Evolutionary conservation across 768 basidiomycete genomes (phyloP).

Genomic region (Phlegmacium glaucopus): DNA sequence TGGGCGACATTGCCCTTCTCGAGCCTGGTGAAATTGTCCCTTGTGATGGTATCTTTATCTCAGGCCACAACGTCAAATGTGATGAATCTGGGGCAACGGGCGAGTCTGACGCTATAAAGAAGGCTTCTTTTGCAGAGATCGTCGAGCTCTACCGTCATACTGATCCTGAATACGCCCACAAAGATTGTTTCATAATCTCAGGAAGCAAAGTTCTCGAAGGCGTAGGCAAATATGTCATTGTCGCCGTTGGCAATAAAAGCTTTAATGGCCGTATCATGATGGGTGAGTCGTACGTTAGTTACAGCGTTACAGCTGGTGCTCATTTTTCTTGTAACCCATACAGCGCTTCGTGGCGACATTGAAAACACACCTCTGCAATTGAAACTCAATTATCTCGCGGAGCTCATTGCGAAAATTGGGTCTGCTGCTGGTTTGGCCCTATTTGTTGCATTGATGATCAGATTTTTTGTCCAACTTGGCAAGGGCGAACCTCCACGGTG

Average conservation of each 20-base stretch:
- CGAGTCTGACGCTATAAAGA: conserved; percentile 94
- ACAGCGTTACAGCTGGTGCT: neutral
- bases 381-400: conserved; percentile 92
- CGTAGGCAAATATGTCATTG: conserved; percentile 88
- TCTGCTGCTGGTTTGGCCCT: conserved; percentile 77
- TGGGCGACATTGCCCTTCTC: conserved; percentile 87
- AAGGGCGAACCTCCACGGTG: conserved; percentile 55
- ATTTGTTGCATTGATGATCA: conserved; percentile 84
- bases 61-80: conserved; percentile 91
- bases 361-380: conserved; percentile 92
- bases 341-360: conserved; percentile 81
- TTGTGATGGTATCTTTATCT: conserved; percentile 92
- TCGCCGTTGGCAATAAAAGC: conserved; percentile 87
- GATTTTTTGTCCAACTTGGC: conserved; percentile 89
- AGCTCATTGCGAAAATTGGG: conserved; percentile 91
- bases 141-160: conserved; percentile 44
- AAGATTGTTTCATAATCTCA: conserved; percentile 88
- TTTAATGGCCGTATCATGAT: conserved; percentile 99
- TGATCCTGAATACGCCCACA: conserved; percentile 45
- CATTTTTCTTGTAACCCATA: conserved; percentile 1
- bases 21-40: conserved; percentile 97
- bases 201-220: conserved; percentile 95
- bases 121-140: conserved; percentile 75
- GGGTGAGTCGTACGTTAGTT: conserved; percentile 51
- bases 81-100: conserved; percentile 97